Percentiles rank a stretch among this genome's conserved stretches.
phyloP scores from a whole-genome alignment of 805 yeast species.

The Candida ascalaphidarum region DNA sequence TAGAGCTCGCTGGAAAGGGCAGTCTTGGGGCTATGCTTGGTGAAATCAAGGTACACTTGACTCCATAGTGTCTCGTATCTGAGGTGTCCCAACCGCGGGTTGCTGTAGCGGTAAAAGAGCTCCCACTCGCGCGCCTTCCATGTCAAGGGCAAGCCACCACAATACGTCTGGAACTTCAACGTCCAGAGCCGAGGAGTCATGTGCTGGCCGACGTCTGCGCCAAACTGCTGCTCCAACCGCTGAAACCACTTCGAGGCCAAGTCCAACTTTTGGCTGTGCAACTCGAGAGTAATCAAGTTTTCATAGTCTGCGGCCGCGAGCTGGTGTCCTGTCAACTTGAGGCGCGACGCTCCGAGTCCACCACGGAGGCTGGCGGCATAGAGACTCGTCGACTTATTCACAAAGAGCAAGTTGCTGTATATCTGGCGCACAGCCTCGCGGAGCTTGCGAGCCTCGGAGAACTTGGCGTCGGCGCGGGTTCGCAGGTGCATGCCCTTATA shows the following conservation, averaged over 20 bases:
- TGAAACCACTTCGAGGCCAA: conserved; percentile 32
- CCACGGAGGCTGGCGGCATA: too few species aligned
- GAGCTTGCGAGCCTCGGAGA: conserved; percentile 5
- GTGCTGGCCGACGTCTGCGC: conserved; percentile 3
- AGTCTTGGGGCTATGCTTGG: conserved; percentile 3
- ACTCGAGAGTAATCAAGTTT: conserved; percentile 27
- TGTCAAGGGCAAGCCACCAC: conserved; percentile 21
- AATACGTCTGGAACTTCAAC: conserved; percentile 20
- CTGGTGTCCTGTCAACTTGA: too few species aligned
- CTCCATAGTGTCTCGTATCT: conserved; percentile 11
- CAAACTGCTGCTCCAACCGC: conserved; percentile 18
- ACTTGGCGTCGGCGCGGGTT: not conserved
- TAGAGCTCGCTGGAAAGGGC: conserved; percentile 11
- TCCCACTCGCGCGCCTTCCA: conserved; percentile 21
- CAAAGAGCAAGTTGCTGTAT: conserved; percentile 6
- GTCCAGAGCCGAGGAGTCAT: conserved; percentile 29
- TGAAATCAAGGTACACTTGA: conserved; percentile 14
- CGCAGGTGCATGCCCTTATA: conserved; percentile 4
- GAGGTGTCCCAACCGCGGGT: conserved; percentile 13
- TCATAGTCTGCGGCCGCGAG: conserved; percentile 24
- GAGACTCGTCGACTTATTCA: conserved; percentile 5
- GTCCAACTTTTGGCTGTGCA: conserved; percentile 27
- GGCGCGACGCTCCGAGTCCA: too few species aligned
- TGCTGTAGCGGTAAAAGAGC: conserved; percentile 7
- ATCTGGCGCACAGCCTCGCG: conserved; percentile 7